Evolutionary conservation across 1,284 basidiomycete genomes (phyloP), one percentile per base, ranked within the genome.

Genomic region (Caloboletus inedulis): DNA sequence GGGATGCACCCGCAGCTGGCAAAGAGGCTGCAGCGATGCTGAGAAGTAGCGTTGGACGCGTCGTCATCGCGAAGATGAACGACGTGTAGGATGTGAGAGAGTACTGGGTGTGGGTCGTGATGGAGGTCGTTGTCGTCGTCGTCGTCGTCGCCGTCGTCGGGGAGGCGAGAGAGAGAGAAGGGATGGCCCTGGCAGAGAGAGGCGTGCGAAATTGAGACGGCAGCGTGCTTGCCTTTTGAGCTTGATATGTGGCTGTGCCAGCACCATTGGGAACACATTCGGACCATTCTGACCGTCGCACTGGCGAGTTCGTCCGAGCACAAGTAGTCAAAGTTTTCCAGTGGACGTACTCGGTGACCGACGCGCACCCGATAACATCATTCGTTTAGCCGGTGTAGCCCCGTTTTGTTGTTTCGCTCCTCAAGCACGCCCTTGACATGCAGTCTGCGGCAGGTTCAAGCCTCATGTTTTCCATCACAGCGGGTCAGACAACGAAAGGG

Each of bases 181-280:
- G 52, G 47, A 63, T 55, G 48, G 62, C 62, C 62, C 41, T 51
- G 54, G 16, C 43, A 57, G 53, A 62, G 54, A 62, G 49, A 62
- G 61, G 66, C 65, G 65, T 67, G 65, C 43, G 65, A 67, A 69
- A 45, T 8, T 36, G 57, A 41, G 49, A 53, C 10, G 54, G 55
- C 35, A 60, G 55, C 59, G 51, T 50, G 56, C 53, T 54, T 69
- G 63, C 61, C 61, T 65, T 65, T 66, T 69, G 63, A 65, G 63
- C 59, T 39, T 51, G 61, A 56, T 54, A 7, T 30, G 66, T 65
- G 63, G 63, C 63, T 69, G 63, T 65, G 62, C 47, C 29, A 0
- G 4, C n/a, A 33, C 18, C 40, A 23, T 23, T 29, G 3, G 19
- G 39, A 47, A 52, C 47, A 46, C 41, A 37, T 23, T 45, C 16